Evolutionary conservation across 495 filamentous ascomycete species (phyloP), one percentile per base, ranked within the genome.

Genomic region (Zalerion maritima): DNA sequence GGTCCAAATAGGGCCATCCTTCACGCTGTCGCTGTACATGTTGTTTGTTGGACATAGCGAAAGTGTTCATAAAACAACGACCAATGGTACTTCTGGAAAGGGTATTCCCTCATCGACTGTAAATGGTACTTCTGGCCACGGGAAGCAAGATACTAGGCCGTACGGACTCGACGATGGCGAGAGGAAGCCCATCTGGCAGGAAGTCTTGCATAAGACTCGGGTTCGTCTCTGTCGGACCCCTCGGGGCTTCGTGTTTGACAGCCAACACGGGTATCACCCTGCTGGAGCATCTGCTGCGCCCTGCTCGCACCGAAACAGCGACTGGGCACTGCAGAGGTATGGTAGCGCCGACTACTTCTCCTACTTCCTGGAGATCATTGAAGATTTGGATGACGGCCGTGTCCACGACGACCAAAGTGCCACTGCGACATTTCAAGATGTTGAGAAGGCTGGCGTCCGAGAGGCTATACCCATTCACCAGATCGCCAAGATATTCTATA

Each of bases 401-500:
- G 64, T 89, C 3, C 91, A 96, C 44, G 75, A 75, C 2, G 81
- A 83, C 38, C n/a, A n/a, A n/a, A n/a, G n/a, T n/a, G n/a, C n/a
- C n/a, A n/a, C n/a, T n/a, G n/a, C n/a, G n/a, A n/a, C n/a, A n/a
- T n/a, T n/a, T n/a, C n/a, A n/a, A n/a, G 83, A 75, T 18, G 60
- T 94, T 13, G 31, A 52, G 5, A 46, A 54, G 15, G 86, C 89
- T 14, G 91, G 91, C 4, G 74, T 96, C 12, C 63, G 84, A 18
- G 81, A 92, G 40, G 64, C 73, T 16, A 61, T 99, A 4, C 89
- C 91, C 0, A 75, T 99, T 18, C 76, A 91, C 46, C 76, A 96
- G 42, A 72, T 96, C 6, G 81, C 83, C 14, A 96, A 91, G 42
- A 89, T 99, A 14, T 96, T 99, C 52, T 99, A 96, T 41, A 87